phyloP scores from a whole-genome alignment of 345 rosid species.

The Carallia pectinifolia region DNA sequence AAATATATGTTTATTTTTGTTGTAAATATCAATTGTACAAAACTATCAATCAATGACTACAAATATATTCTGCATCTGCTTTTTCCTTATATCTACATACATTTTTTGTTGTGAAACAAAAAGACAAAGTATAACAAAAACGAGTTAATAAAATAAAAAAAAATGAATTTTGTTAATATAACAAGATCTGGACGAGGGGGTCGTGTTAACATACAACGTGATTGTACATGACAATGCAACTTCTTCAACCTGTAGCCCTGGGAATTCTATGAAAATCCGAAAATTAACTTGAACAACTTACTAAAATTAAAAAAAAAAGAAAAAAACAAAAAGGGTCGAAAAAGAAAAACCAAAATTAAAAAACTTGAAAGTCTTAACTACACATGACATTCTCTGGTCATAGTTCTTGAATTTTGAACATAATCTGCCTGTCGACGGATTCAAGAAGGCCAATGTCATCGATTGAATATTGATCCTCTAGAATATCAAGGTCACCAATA shows the following conservation, averaged over 20 bases:
- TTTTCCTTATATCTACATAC: too few species aligned
- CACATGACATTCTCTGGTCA: neutral
- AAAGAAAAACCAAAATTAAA: neutral
- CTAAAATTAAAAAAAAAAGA: neutral
- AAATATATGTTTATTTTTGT: too few species aligned
- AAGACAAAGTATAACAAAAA: too few species aligned
- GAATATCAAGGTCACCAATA: conserved; percentile 34
- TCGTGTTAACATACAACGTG: conserved; percentile 29
- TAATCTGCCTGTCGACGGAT: conserved; percentile 58
- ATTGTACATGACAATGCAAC: conserved; percentile 27
- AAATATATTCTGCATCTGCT: too few species aligned
- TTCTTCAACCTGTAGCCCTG: neutral
- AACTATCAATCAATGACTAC: too few species aligned
- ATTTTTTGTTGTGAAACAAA: too few species aligned
- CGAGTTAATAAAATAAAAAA: too few species aligned
- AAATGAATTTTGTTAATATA: too few species aligned
- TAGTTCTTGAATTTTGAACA: conserved; percentile 47
- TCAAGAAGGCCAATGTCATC: conserved; percentile 69
- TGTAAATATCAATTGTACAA: too few species aligned
- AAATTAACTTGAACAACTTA: neutral
- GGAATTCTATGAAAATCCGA: neutral
- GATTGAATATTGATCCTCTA: conserved; percentile 36
- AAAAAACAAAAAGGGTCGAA: neutral
- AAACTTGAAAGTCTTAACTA: neutral
- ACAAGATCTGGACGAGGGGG: conserved; percentile 12